Evolutionary conservation across 192 early-diverging fungal genomes (phyloP), one percentile per base, ranked within the genome.

Genomic region (Nowakowskiella sp.): DNA sequence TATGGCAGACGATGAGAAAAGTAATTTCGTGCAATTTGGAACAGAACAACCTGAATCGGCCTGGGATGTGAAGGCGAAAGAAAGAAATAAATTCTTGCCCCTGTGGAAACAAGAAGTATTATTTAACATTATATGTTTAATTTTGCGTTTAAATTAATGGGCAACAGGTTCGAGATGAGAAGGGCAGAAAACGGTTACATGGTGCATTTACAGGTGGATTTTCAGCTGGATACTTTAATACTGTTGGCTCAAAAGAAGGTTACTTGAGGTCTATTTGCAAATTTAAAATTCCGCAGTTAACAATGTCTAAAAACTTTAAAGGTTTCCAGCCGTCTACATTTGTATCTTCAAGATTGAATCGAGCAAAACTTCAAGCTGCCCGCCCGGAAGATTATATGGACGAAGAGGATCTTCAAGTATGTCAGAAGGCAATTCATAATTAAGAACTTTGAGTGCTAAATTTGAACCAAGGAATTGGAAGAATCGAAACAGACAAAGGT

Each of bases 141-240:
- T 19, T 22, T 55, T 13, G 7, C 25, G 23, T 43, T 42, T 9
- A 42, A 22, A 9, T 55, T 48, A 21, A 43, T 24, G 9, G 7
- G 25, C 25, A 13, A 49, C 33, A 70, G 62, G 60, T 53, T 2
- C 68, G 72, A 8, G 68, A 71, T 52, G 68, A 71, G 54, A 68
- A 85, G 32, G 91, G 88, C 8, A 71, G 85, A 21, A 74, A 85
- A 47, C 70, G 91, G 31, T 81, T 94, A 42, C 91, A 91, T 60
- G 91, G 92, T 9, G 90, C 91, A 3, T 94, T 94, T 65, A 89
- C 84, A 16, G 93, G 92, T 34, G 92, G 92, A n/a, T 97, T 86
- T 57, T 85, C 84, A 0, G 94, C 92, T 2, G 94, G 92, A 7
- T 95, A 97, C 53, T 91, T 77, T 65, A 92, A 92, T 57, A 94